phyloP scores from a whole-genome alignment of 768 basidiomycete species.

The Boletus eberwhitei region DNA sequence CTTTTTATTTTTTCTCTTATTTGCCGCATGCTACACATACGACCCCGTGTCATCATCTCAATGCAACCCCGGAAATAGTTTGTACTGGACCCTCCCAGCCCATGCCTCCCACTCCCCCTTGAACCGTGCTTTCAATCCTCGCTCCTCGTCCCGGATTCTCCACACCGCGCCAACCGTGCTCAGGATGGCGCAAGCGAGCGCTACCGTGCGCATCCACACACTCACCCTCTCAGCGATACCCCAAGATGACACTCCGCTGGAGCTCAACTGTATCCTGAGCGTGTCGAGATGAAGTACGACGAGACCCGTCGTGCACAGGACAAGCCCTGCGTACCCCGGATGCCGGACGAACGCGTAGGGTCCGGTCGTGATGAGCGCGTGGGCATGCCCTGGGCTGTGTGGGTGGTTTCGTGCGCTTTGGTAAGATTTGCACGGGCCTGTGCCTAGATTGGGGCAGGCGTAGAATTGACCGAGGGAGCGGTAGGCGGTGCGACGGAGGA shows the following conservation, averaged over 20 bases:
- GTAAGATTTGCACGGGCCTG: background rate
- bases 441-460: slow-evolving; percentile 10
- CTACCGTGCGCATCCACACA: slow-evolving; percentile 5
- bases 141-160: slow-evolving; percentile 13
- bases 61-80: slow-evolving; percentile 46
- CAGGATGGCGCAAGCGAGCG: slow-evolving; percentile 8
- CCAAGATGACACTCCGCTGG: background rate
- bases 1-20: background rate
- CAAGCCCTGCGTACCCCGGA: slow-evolving; percentile 32
- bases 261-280: background rate
- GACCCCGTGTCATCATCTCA: slow-evolving; percentile 15
- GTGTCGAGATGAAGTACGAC: slow-evolving; percentile 12
- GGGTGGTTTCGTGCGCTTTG: background rate
- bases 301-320: slow-evolving; percentile 23
- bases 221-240: slow-evolving; percentile 28
- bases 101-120: slow-evolving; percentile 32
- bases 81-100: slow-evolving; percentile 45
- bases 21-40: background rate
- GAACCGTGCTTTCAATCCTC: slow-evolving; percentile 9
- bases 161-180: slow-evolving; percentile 4
- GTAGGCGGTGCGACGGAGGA: slow-evolving; percentile 37
- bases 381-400: slow-evolving; percentile 3
- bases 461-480: slow-evolving; percentile 24
- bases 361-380: slow-evolving; percentile 27
- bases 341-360: slow-evolving; percentile 30